Base-by-base conservation (phyloP, 331 rosid genomes). In the Pyracantha coccinea region DNA sequence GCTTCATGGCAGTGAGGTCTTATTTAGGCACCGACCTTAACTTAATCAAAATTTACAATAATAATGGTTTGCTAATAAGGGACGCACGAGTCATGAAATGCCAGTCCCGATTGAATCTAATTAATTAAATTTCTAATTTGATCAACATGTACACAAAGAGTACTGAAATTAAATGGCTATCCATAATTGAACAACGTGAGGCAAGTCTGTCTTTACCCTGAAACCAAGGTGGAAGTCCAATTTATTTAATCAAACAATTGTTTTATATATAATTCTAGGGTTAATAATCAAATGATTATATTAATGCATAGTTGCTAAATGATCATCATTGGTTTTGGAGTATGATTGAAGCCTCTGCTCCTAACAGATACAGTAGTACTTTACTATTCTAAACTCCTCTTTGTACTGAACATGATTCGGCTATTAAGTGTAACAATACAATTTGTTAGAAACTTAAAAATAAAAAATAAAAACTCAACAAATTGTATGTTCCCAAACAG, bases 131-230 rank as follows among this genome's bases (percentile, higher is more conserved):
- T 25, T 71, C 28, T 59, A 62, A 69, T 41, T 70, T 31, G 53
- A 20, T n/a, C 32, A 28, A 75, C 70, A 64, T 66, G 59, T 15
- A 38, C 15, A n/a, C 17, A 55, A 29, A n/a, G 41, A 38, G 44
- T 38, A 23, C 58, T 33, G 35, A 75, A 76, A 27, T 57, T 47
- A 78, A 74, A 69, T 45, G 15, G 17, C 52, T 44, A 63, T 71
- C 75, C 82, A 82, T 84, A 76, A 78, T 84, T 76, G 86, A 82
- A 77, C 77, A 88, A 86, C 89, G 86, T 86, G 93, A 77, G 66
- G 78, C 82, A 74, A 84, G 52, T 70, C 88, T 86, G 90, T 86
- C 88, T 76, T 72, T 76, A 78, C 84, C 23, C 82, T 86, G 71
- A 84, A 73, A 79, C 87, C 90, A 84, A 88, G 73, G 88, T 71